These are phyloP conservation scores for Turnera subulata DNA, from an alignment of 345 rosid species.

Conservation along the genomic window DNA sequence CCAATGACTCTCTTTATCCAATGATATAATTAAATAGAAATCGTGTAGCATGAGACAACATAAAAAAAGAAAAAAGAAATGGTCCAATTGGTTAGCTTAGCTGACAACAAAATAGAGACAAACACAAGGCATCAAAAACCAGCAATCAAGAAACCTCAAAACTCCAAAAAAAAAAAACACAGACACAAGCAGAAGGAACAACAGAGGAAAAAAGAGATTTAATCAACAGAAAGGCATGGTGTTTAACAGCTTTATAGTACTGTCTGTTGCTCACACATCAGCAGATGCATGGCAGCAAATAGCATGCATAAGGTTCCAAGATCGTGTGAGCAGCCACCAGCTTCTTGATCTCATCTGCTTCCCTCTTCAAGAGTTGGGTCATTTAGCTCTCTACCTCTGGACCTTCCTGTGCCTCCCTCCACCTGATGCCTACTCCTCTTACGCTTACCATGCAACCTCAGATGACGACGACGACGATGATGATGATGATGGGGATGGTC, in stretches of 20 bases:
- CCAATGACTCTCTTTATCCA: too few relatives aligned
- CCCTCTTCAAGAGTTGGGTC: slow-evolving; percentile 64
- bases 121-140: too few relatives aligned
- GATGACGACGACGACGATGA: slow-evolving; percentile 26
- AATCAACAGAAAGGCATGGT: slow-evolving; percentile 57
- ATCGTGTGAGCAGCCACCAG: slow-evolving; percentile 42
- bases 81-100: too few relatives aligned
- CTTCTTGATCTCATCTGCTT: slow-evolving; percentile 61
- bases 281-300: slow-evolving; percentile 42
- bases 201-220: too few relatives aligned
- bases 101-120: too few relatives aligned
- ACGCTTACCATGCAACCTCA: slow-evolving; percentile 25
- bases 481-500: slow-evolving; percentile 12
- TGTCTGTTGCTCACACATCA: slow-evolving; percentile 46
- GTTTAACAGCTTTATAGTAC: slow-evolving; percentile 41
- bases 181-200: too few relatives aligned
- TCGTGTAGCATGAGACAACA: too few relatives aligned
- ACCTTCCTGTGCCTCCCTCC: slow-evolving; percentile 61
- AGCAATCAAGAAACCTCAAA: too few relatives aligned
- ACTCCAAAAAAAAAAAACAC: too few relatives aligned
- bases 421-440: slow-evolving; percentile 47
- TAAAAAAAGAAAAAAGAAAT: too few relatives aligned
- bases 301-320: slow-evolving; percentile 36
- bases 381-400: slow-evolving; percentile 48
- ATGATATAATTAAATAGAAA: too few relatives aligned